Percentiles rank a stretch among this genome's conserved stretches.
Evolutionary conservation across 192 early-diverging fungal species (phyloP).

Genomic region (Coemansia sp.): DNA sequence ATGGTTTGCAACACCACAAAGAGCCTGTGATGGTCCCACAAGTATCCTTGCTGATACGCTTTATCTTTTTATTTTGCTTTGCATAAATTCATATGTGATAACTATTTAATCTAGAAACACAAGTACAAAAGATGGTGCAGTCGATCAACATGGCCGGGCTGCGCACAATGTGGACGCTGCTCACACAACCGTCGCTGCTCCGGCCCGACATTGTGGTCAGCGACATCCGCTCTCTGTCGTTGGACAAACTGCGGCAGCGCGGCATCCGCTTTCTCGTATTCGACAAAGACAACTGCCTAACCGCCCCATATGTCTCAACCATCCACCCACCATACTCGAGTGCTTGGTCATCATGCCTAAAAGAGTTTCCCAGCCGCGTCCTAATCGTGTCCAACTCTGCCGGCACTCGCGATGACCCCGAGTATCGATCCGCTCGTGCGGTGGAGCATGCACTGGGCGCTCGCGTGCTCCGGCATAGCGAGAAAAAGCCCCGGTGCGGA

Average conservation of each 20-base stretch:
- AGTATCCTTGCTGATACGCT: no score
- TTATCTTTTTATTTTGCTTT: no score
- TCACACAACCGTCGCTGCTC: constrained; percentile 66
- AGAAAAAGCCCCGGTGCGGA: constrained; percentile 77
- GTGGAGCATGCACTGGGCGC: constrained; percentile 53
- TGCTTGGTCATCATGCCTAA: constrained; percentile 67
- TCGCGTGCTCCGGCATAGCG: constrained; percentile 58
- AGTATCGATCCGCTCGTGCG: constrained; percentile 42
- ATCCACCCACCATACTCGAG: constrained; percentile 70
- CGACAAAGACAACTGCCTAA: constrained; percentile 97
- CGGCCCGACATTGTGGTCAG: constrained; percentile 73
- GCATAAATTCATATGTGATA: no score
- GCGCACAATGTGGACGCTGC: constrained; percentile 53
- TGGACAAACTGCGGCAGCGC: constrained; percentile 46
- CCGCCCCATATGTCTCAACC: constrained; percentile 71
- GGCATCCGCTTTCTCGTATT: constrained; percentile 81
- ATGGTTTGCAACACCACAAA: no score
- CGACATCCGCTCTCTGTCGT: constrained; percentile 74
- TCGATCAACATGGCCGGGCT: constrained; percentile 74
- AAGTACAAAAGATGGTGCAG: constrained; percentile 64
- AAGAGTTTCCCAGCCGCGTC: constrained; percentile 65
- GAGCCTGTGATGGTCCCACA: no score
- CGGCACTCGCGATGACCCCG: constrained; percentile 75
- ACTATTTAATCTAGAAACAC: not conserved
- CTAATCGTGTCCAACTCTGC: constrained; percentile 91